These are phyloP conservation scores for Candida nanaspora DNA, from an alignment of 805 yeast species.

Conservation along the genomic window DNA sequence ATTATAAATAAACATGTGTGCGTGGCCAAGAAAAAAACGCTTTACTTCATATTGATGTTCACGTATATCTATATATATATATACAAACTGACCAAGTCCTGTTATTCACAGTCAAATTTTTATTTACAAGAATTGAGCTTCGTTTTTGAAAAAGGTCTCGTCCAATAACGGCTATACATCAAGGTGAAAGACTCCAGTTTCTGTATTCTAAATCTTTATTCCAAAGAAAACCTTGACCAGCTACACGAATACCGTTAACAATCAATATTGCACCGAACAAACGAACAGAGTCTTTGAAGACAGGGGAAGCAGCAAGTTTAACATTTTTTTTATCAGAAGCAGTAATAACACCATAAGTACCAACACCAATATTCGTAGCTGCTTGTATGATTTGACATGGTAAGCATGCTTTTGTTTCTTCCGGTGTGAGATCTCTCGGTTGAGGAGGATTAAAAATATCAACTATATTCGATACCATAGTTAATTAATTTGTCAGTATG, in stretches of 20 bases:
- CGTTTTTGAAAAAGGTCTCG: too few relatives aligned
- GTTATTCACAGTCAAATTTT: too few relatives aligned
- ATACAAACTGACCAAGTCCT: too few relatives aligned
- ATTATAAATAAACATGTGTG: too few relatives aligned
- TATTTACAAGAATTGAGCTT: too few relatives aligned
- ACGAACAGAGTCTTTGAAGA: slow-evolving; percentile 49
- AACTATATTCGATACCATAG: slow-evolving; percentile 38
- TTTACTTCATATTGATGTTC: too few relatives aligned
- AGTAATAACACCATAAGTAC: slow-evolving; percentile 38
- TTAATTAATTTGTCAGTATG: too few relatives aligned
- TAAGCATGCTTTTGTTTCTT: slow-evolving; percentile 48
- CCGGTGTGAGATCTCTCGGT: slow-evolving; percentile 31
- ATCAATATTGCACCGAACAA: slow-evolving; percentile 48
- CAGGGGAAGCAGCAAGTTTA: slow-evolving; percentile 33
- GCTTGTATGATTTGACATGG: slow-evolving; percentile 68
- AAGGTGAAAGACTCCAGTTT: slow-evolving; percentile 7
- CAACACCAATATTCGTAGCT: slow-evolving; percentile 49
- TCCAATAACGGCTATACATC: too few relatives aligned
- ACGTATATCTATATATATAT: too few relatives aligned
- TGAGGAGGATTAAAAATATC: slow-evolving; percentile 47
- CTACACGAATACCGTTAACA: slow-evolving; percentile 53
- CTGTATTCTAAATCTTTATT: slow-evolving; percentile 26
- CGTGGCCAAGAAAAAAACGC: too few relatives aligned
- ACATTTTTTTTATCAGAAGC: slow-evolving; percentile 42
- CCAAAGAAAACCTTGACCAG: slow-evolving; percentile 58